phyloP scores from a whole-genome alignment of 2,329 filamentous ascomycete genomes.

The Didymella pomorum region DNA sequence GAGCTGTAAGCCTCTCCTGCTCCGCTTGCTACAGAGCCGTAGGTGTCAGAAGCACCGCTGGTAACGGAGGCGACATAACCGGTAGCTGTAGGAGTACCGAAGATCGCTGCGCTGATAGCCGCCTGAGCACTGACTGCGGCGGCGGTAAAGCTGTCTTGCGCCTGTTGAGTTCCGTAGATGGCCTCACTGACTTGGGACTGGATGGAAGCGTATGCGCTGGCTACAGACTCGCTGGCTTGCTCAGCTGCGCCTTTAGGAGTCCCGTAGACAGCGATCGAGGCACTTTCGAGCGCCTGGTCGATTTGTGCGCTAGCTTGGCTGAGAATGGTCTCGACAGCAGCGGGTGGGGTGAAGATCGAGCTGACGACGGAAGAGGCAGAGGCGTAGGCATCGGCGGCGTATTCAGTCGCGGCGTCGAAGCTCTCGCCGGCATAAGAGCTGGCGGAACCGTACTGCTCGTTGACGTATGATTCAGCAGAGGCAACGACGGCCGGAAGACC shows the following conservation, averaged over 20 bases:
- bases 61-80: slow-evolving; percentile 49
- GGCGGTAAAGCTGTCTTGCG: slow-evolving; percentile 61
- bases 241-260: slow-evolving; percentile 62
- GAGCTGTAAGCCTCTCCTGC: slow-evolving; percentile 58
- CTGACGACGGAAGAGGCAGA: slow-evolving; percentile 57
- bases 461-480: slow-evolving; percentile 63
- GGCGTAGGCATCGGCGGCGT: slow-evolving; percentile 59
- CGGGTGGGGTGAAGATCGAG: slow-evolving; percentile 64
- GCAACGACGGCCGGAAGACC: slow-evolving; percentile 65
- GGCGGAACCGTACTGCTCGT: slow-evolving; percentile 53
- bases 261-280: slow-evolving; percentile 66
- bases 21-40: slow-evolving; percentile 57
- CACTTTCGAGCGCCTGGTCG: slow-evolving; percentile 66
- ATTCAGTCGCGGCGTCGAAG: slow-evolving; percentile 58
- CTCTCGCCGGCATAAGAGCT: slow-evolving; percentile 61
- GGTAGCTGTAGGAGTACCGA: slow-evolving; percentile 61
- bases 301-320: slow-evolving; percentile 65
- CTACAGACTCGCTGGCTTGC: slow-evolving; percentile 62
- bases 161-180: slow-evolving; percentile 64
- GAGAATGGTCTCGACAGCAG: slow-evolving; percentile 65
- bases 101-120: slow-evolving; percentile 64
- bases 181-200: slow-evolving; percentile 61
- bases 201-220: slow-evolving; percentile 61
- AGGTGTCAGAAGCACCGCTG: slow-evolving; percentile 42
- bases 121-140: slow-evolving; percentile 63